Percentiles rank a stretch among this genome's conserved stretches.
These are phyloP conservation scores for Fusarium papillatum DNA, from an alignment of 2,329 filamentous ascomycete genomes.

Conservation along the genomic window DNA sequence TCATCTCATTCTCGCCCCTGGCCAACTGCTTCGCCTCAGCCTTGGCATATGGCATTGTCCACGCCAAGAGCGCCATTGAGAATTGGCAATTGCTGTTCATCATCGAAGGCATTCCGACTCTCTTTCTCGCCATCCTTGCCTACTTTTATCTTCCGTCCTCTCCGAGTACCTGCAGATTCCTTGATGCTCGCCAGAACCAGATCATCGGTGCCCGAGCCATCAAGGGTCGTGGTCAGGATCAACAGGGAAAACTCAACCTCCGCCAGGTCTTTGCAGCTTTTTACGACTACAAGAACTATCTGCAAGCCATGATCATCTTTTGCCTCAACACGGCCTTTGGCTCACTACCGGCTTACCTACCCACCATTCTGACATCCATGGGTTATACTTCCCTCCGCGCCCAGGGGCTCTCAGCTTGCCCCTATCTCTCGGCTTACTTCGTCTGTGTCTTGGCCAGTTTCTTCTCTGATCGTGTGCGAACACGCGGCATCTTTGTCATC, in stretches of 20 bases:
- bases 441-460: conserved; percentile 23
- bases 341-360: conserved; percentile 72
- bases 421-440: conserved; percentile 77
- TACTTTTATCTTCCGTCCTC: conserved; percentile 54
- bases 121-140: neutral
- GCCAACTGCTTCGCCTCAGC: conserved; percentile 78
- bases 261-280: conserved; percentile 63
- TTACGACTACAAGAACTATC: conserved; percentile 62
- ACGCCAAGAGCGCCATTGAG: neutral
- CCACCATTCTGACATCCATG: conserved; percentile 74
- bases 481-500: neutral
- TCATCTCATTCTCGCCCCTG: conserved; percentile 76
- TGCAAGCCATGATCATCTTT: conserved; percentile 58
- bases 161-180: conserved; percentile 64
- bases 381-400: conserved; percentile 76
- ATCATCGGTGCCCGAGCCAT: conserved; percentile 68
- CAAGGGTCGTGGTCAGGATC: conserved; percentile 57
- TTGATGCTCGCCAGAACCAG: conserved; percentile 69
- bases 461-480: neutral
- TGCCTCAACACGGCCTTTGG: conserved; percentile 53
- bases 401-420: conserved; percentile 80
- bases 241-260: conserved; percentile 59
- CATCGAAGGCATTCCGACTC: neutral
- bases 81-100: neutral
- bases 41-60: conserved; percentile 63